These are phyloP conservation scores for Cardiospermum halicacabum DNA, from an alignment of 345 rosid species.

Conservation along the genomic window DNA sequence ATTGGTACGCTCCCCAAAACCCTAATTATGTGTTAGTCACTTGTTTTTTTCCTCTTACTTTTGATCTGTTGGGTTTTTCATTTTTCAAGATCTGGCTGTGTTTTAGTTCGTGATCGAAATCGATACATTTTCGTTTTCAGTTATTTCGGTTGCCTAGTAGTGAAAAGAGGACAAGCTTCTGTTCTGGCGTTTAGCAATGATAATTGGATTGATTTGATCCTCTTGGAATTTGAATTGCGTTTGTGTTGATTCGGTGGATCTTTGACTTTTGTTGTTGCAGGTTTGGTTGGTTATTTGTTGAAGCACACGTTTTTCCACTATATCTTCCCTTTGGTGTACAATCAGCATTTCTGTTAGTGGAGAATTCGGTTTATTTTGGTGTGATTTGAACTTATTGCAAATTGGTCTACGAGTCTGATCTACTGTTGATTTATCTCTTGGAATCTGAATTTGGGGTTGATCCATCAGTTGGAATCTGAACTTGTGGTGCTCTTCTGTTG, in stretches of 20 bases:
- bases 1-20: constrained; percentile 37
- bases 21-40: constrained; percentile 23
- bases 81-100: constrained; percentile 24
- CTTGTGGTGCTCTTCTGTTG: constrained; percentile 7
- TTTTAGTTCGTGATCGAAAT: constrained; percentile 9
- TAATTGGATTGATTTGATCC: not conserved
- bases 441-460: too few species aligned
- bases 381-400: constrained; percentile 15
- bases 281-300: constrained; percentile 20
- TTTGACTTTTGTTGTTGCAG: constrained; percentile 35
- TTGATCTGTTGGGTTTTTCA: constrained; percentile 20
- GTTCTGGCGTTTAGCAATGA: not conserved
- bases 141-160: constrained; percentile 4
- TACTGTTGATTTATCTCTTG: constrained; percentile 20
- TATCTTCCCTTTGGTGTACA: not conserved
- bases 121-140: constrained; percentile 10
- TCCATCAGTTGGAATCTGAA: constrained; percentile 20
- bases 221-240: not conserved
- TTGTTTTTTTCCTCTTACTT: constrained; percentile 23
- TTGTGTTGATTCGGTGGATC: constrained; percentile 18
- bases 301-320: constrained; percentile 13
- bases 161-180: constrained; percentile 5
- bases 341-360: constrained; percentile 21
- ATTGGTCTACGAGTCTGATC: constrained; percentile 16
- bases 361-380: not conserved